A percentile compares a stretch with the other conserved stretches of the same genome.
These are phyloP conservation scores for Aureobasidium sp. DNA, from an alignment of 2,329 filamentous ascomycete genomes.

Conservation along the genomic window DNA sequence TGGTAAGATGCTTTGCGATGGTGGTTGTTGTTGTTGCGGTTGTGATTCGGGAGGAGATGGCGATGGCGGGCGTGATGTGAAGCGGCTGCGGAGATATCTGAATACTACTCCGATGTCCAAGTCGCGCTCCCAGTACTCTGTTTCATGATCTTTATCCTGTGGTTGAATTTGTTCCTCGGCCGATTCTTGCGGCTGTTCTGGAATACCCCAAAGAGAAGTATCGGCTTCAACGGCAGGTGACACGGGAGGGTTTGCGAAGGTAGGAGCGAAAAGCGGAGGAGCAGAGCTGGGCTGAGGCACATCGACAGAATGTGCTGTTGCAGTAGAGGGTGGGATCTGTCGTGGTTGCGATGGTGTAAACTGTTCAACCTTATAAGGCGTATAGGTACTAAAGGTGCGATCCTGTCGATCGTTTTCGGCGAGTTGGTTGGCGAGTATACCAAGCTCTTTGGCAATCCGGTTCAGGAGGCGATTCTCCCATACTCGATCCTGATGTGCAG, in stretches of 20 bases:
- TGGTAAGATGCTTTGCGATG: constrained; percentile 25
- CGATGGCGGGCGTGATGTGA: constrained; percentile 46
- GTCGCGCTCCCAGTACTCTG: constrained; percentile 88
- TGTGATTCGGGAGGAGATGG: constrained; percentile 17
- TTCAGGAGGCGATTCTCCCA: constrained; percentile 79
- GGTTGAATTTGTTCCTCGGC: constrained; percentile 23
- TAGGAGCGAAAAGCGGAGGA: constrained; percentile 42
- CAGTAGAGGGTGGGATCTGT: constrained; percentile 20
- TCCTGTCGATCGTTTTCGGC: constrained; percentile 67
- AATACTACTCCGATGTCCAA: constrained; percentile 90
- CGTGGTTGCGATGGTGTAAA: constrained; percentile 21
- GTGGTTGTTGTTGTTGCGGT: constrained; percentile 18
- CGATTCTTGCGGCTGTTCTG: constrained; percentile 47
- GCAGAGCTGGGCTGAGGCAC: constrained; percentile 29
- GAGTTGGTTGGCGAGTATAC: constrained; percentile 72
- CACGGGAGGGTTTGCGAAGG: constrained; percentile 30
- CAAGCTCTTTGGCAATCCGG: constrained; percentile 79
- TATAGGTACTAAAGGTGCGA: constrained; percentile 75
- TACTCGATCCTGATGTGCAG: constrained; percentile 29
- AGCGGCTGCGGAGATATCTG: constrained; percentile 72
- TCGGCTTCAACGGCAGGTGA: constrained; percentile 34
- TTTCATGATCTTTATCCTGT: constrained; percentile 38
- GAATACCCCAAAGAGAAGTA: constrained; percentile 59
- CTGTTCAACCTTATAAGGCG: constrained; percentile 24
- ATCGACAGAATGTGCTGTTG: constrained; percentile 24